Base-by-base conservation (phyloP, 257 asterid genomes). In the Dorcoceras hygrometricum region DNA sequence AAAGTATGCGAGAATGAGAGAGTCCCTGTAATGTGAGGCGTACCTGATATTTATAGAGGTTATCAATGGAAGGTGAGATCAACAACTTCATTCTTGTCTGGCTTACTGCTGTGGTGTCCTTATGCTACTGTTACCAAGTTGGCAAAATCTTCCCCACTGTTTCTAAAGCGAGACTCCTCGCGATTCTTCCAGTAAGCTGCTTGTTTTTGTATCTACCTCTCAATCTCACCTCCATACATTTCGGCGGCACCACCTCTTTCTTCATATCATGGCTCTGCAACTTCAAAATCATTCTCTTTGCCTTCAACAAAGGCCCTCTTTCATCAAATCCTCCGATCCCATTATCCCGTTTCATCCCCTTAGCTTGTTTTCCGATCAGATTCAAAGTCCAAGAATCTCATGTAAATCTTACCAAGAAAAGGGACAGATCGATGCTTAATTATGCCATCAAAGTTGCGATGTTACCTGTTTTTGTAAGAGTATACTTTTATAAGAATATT, bases 281-380 rank as follows among this genome's bases (percentile, higher is more conserved):
- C 63, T 87, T 87, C 82, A 85, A 85, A 23, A 66, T 87, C 2
- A 60, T 79, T 0, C 81, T 87, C 36, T 87, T 87, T 46, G 83
- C 91, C 34, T 73, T 75, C 34, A 66, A 66, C 23, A 31, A 36
- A 57, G 89, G 89, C 63, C 89, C 95, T 23, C 68, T 85, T 8
- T 57, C 66, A 8, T 65, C 84, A 16, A 23, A 4, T 20, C 79
- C 78, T 1, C 75, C 84, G 0, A 24, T 79, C 58, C 77, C 82
- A 1, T 27, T 85, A 2, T 16, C 69, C 50, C 74, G 26, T 50
- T 86, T 86, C 73, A 70, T 86, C n/a, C 79, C 79, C 50, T 36
- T 83, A 0, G 91, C 89, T 2, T 79, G 83, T 39, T 76, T 89
- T 14, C 96, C 91, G 0, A 78, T 34, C 46, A 34, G 11, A 34